Evolutionary conservation across 2,329 filamentous ascomycete genomes (phyloP).

Genomic region (Phyllosticta capitalensis): DNA sequence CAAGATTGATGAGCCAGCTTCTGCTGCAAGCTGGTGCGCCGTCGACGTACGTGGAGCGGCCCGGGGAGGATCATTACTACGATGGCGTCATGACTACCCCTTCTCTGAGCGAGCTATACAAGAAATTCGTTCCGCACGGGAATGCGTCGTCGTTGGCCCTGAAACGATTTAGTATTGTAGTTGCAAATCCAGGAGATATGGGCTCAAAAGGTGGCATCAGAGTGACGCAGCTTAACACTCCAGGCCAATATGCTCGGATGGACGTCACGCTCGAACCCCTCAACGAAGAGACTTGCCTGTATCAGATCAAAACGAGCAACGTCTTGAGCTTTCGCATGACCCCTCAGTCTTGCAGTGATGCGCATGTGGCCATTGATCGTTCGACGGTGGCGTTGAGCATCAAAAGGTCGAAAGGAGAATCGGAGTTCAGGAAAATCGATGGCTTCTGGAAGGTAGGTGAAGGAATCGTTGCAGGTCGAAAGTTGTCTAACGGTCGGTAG

Average conservation of each 20-base stretch:
- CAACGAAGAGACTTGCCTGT: constrained; percentile 10
- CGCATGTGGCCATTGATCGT: background rate
- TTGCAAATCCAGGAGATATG: constrained; percentile 45
- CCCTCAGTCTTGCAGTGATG: constrained; percentile 4
- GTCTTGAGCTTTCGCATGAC: constrained; percentile 23
- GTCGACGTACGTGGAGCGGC: constrained; percentile 42
- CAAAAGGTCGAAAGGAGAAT: background rate
- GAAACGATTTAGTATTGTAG: constrained; percentile 36
- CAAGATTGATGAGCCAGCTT: constrained; percentile 43
- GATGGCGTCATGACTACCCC: constrained; percentile 46
- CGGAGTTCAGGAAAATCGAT: background rate
- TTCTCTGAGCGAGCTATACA: constrained; percentile 41
- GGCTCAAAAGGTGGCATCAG: constrained; percentile 42
- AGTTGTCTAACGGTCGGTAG: background rate
- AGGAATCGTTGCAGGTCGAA: background rate
- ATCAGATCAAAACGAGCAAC: constrained; percentile 24
- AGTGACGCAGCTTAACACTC: constrained; percentile 40
- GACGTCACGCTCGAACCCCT: constrained; percentile 22
- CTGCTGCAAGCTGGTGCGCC: constrained; percentile 33
- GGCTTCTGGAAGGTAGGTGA: background rate
- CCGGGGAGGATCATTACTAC: constrained; percentile 43
- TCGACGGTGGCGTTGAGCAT: background rate
- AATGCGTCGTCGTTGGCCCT: constrained; percentile 16
- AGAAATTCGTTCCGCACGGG: constrained; percentile 19
- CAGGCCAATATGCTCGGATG: constrained; percentile 43